These are phyloP conservation scores for Ramalina peruviana DNA, from an alignment of 495 filamentous ascomycete genomes.

Conservation along the genomic window DNA sequence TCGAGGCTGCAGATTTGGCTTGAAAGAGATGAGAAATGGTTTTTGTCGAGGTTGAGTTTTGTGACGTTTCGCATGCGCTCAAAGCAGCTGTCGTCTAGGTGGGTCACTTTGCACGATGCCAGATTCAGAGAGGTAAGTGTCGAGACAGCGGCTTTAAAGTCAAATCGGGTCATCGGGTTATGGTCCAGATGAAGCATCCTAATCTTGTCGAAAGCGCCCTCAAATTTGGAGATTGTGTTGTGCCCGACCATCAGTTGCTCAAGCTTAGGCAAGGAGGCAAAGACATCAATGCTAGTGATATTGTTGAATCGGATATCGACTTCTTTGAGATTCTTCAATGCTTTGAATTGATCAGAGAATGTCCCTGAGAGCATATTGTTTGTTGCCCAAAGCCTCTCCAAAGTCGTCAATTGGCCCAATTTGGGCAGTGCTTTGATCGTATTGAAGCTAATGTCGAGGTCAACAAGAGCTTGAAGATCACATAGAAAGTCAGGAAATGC, in stretches of 20 bases:
- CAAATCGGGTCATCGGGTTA: constrained; percentile 87
- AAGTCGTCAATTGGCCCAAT: constrained; percentile 58
- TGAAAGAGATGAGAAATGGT: constrained; percentile 84
- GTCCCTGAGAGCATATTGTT: constrained; percentile 75
- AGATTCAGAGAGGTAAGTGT: constrained; percentile 76
- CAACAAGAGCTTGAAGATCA: constrained; percentile 66
- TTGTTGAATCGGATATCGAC: constrained; percentile 88
- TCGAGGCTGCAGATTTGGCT: constrained; percentile 69
- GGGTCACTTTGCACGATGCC: constrained; percentile 72
- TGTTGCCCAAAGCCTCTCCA: constrained; percentile 87
- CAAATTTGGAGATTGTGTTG: constrained; percentile 78
- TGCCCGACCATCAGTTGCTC: constrained; percentile 81
- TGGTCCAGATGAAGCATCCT: constrained; percentile 76
- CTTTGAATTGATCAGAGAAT: constrained; percentile 54
- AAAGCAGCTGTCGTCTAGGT: constrained; percentile 72
- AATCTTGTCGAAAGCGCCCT: constrained; percentile 70
- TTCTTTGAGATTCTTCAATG: constrained; percentile 68
- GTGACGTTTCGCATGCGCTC: constrained; percentile 75
- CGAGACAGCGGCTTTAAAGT: constrained; percentile 59
- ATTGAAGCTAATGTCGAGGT: constrained; percentile 97
- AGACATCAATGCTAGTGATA: constrained; percentile 70
- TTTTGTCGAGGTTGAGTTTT: constrained; percentile 81
- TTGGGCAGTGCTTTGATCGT: constrained; percentile 62
- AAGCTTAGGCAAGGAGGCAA: constrained; percentile 67
- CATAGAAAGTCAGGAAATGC: constrained; percentile 76